Base-by-base conservation (phyloP, 768 basidiomycete genomes). In the Leccinum longicurvipes region DNA sequence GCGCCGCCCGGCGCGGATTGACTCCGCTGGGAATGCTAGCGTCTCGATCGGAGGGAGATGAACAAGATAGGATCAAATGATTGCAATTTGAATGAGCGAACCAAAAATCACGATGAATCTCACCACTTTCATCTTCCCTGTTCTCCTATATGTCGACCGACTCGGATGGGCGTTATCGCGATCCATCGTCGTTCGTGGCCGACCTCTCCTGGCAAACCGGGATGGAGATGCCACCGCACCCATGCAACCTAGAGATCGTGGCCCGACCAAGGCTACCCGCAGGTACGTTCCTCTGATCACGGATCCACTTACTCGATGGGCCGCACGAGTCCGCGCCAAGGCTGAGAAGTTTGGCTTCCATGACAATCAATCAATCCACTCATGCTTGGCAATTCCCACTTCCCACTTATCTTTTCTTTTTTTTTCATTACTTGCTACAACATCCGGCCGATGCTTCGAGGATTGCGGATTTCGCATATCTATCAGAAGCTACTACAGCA, bases 351-450 rank as follows among this genome's bases (percentile, higher is more conserved):
- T 24, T 45, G 52, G 47, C 57, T 54, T 59, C 57, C 62, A 50
- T 62, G 57, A 24, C 51, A 47, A 62, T 67, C 57, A 32, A 59
- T 61, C 63, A 55, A n/a, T 31, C 44, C 44, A 11, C 41, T 41
- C 39, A 19, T 5, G 39, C 44, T 45, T 45, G 44, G 44, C 34
- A 17, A 51, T 55, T 60, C 55, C 42, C 50, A 53, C 7, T 15
- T 24, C 42, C 23, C 15, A 50, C 45, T 52, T 34, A 51, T 61
- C 55, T 49, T 45, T 31, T 31, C 12, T 31, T 15, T 36, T 36
- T 11, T 41, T 41, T 41, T 19, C 36, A 39, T 39, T 39, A 39
- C 6, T 24, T 21, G 32, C 54, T 31, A 42, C 28, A 57, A 17
- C 54, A 36, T 6, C 50, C 54, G 42, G 34, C 25, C 17, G 44